phyloP scores from a whole-genome alignment of 495 filamentous ascomycete genomes.

The Corynascus novoguineensis region DNA sequence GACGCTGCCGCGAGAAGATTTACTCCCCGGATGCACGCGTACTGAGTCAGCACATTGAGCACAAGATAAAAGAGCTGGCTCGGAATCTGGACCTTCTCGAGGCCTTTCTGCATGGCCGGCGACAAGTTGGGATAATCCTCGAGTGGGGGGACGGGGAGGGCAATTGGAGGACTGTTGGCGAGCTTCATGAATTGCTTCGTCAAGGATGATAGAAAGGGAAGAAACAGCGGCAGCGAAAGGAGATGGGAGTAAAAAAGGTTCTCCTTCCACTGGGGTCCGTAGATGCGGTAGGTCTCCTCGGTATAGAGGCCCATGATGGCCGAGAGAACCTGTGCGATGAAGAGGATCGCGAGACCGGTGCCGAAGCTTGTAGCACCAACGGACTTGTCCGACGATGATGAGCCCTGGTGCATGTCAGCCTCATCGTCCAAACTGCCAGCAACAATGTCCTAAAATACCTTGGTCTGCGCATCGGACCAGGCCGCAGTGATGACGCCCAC shows the following conservation, averaged over 20 bases:
- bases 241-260: constrained; percentile 91
- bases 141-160: constrained; percentile 33
- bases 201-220: constrained; percentile 51
- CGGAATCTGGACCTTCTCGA: constrained; percentile 50
- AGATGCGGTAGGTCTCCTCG: constrained; percentile 75
- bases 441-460: constrained; percentile 46
- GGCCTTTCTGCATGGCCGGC: constrained; percentile 26
- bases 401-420: constrained; percentile 25
- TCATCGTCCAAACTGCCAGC: no score
- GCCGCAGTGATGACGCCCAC: constrained; percentile 80
- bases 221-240: constrained; percentile 65
- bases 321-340: constrained; percentile 81
- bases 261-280: constrained; percentile 91
- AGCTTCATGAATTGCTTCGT: constrained; percentile 46
- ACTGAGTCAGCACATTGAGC: constrained; percentile 86
- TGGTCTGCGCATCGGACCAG: constrained; percentile 77
- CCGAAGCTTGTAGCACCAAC: constrained; percentile 45
- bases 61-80: constrained; percentile 65
- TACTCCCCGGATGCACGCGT: constrained; percentile 89
- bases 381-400: constrained; percentile 24
- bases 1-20: constrained; percentile 81
- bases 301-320: constrained; percentile 94
- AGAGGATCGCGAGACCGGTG: constrained; percentile 77
- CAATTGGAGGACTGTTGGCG: constrained; percentile 43
- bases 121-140: constrained; percentile 26